Conservation (phyloP, 495 filamentous ascomycete genomes). For the Annulohypoxylon maeteangense region DNA sequence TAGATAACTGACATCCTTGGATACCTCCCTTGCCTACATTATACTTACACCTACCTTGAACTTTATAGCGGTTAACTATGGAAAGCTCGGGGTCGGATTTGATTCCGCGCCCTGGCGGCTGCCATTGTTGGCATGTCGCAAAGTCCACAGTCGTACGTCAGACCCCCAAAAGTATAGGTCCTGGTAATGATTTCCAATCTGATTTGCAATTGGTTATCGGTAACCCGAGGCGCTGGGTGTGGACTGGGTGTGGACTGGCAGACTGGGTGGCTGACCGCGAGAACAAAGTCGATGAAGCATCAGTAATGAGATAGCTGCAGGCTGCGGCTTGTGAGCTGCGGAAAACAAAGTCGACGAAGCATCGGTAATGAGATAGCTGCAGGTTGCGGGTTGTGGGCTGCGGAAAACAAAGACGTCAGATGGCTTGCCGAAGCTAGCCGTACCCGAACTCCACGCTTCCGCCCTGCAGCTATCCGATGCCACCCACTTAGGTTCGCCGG, state of each 20-base stretch:
- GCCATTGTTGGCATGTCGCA: not conserved
- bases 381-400: not conserved
- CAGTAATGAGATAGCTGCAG: too few relatives aligned
- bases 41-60: constrained; percentile 7
- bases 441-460: constrained; percentile 1
- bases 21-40: not conserved
- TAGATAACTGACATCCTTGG: not conserved
- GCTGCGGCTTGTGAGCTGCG: not conserved
- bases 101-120: constrained; percentile 29
- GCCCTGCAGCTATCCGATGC: constrained; percentile 26
- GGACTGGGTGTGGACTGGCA: too few relatives aligned
- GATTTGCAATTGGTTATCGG: not conserved
- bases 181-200: not conserved
- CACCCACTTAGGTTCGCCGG: constrained; percentile 11
- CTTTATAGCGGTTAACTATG: constrained; percentile 26
- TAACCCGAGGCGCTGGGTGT: too few relatives aligned
- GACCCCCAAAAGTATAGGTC: not conserved
- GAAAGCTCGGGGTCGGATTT: constrained; percentile 32
- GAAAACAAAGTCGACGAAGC: constrained; percentile 35
- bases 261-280: not conserved
- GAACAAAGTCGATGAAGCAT: not conserved
- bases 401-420: constrained; percentile 40
- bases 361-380: not conserved
- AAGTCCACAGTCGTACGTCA: constrained; percentile 17
- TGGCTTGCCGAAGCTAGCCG: constrained; percentile 43